phyloP scores from a whole-genome alignment of 176 grass and related monocot species.

The Otatea glauca region DNA sequence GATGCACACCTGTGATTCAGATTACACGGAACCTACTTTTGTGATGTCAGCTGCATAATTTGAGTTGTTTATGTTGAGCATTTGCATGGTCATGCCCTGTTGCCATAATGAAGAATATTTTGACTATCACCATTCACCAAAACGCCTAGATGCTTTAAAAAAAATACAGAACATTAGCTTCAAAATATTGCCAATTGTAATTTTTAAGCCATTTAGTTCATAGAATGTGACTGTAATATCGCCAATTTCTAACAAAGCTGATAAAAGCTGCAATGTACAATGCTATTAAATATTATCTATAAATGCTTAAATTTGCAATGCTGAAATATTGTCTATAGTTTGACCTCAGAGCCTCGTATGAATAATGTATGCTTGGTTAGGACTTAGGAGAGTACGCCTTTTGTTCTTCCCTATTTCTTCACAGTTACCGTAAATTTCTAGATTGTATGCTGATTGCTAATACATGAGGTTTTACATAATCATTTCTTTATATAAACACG shows the following conservation, averaged over 20 bases:
- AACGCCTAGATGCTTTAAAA: neutral
- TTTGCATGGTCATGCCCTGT: neutral
- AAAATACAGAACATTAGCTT: neutral
- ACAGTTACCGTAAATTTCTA: neutral
- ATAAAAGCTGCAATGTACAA: constrained; percentile 15
- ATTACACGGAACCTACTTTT: neutral
- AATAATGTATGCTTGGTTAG: constrained; percentile 5
- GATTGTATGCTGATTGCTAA: neutral
- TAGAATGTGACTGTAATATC: neutral
- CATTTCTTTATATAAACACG: neutral
- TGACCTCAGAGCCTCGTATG: neutral
- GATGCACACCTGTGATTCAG: neutral
- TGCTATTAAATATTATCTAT: constrained; percentile 11
- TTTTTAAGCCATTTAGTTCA: neutral
- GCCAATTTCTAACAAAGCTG: neutral
- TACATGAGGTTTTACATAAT: neutral
- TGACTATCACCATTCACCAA: neutral
- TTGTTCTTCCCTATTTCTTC: constrained; percentile 1
- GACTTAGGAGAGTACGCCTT: constrained; percentile 14
- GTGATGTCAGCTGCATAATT: neutral
- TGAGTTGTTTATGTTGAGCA: constrained; percentile 8
- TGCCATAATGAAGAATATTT: constrained; percentile 33
- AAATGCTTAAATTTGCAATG: constrained; percentile 1
- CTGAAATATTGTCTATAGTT: neutral
- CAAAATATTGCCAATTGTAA: neutral